A percentile compares a stretch with the other conserved stretches of the same genome.
phyloP scores from a whole-genome alignment of 164 flowering plant genomes.

The Sextonia rubra region DNA sequence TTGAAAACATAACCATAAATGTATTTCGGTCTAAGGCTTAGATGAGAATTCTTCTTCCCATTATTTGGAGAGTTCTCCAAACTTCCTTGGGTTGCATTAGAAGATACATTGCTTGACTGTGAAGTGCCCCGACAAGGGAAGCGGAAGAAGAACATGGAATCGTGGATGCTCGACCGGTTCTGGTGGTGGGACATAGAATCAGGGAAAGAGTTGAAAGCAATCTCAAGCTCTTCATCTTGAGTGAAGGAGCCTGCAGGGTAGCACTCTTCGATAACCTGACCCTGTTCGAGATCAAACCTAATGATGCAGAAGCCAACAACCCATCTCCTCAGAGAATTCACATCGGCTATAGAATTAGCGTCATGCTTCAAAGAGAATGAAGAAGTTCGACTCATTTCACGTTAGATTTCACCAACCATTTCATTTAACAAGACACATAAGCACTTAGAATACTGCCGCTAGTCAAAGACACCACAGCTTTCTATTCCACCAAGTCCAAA shows the following conservation, averaged over 20 bases:
- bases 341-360: slow-evolving; percentile 42
- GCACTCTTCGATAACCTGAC: slow-evolving; percentile 96
- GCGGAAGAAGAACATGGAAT: slow-evolving; percentile 95
- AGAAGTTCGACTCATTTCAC: slow-evolving; percentile 80
- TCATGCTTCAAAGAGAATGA: slow-evolving; percentile 64
- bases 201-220: slow-evolving; percentile 88
- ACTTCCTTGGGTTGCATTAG: slow-evolving; percentile 21
- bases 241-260: slow-evolving; percentile 71
- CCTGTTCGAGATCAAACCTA: slow-evolving; percentile 95
- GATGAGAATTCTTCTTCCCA: slow-evolving; percentile 1
- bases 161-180: slow-evolving; percentile 90
- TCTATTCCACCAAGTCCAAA: not conserved
- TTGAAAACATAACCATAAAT: slow-evolving; percentile 95
- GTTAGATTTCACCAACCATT: slow-evolving; percentile 3
- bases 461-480: not conserved
- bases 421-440: not conserved
- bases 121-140: slow-evolving; percentile 37
- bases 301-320: slow-evolving; percentile 83
- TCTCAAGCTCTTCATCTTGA: slow-evolving; percentile 79
- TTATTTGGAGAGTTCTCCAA: slow-evolving; percentile 14
- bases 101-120: slow-evolving; percentile 21
- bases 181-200: slow-evolving; percentile 94
- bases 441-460: not conserved
- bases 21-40: slow-evolving; percentile 25
- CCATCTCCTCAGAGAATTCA: slow-evolving; percentile 62